A percentile compares a stretch with the other conserved stretches of the same genome.
Conservation (phyloP, 2,329 filamentous ascomycete genomes). For the Colletotrichum sp. region DNA sequence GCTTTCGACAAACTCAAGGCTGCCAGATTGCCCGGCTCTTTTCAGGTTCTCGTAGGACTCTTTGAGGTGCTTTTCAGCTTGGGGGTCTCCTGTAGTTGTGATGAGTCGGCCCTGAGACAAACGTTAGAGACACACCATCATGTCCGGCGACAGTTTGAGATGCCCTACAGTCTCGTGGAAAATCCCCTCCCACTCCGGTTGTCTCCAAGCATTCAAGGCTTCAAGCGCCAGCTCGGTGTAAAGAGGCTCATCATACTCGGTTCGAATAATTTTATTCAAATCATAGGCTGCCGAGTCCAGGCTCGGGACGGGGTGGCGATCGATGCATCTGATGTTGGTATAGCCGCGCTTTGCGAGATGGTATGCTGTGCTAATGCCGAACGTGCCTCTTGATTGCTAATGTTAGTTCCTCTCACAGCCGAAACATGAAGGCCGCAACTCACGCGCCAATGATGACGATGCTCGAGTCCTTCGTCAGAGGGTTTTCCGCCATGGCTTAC, state of each 20-base stretch:
- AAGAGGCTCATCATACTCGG: conserved; percentile 14
- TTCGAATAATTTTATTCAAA: conserved; percentile 18
- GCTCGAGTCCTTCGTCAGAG: not conserved
- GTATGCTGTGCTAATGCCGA: conserved; percentile 15
- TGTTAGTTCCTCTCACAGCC: too few relatives aligned
- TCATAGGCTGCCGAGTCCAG: conserved; percentile 22
- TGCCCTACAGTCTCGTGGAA: conserved; percentile 21
- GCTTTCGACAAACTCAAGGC: not conserved
- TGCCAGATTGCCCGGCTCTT: not conserved
- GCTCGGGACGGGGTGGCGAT: conserved; percentile 14
- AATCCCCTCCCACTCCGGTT: conserved; percentile 9
- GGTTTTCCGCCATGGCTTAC: not conserved
- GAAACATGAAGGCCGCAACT: not conserved
- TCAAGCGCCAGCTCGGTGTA: conserved; percentile 1
- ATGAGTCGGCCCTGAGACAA: conserved; percentile 6
- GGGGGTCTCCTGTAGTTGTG: conserved; percentile 9
- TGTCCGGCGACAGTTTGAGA: not conserved
- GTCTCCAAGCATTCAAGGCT: conserved; percentile 18
- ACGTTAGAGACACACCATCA: not conserved
- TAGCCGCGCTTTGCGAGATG: conserved; percentile 22
- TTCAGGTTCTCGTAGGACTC: conserved; percentile 15
- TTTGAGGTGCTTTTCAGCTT: conserved; percentile 14
- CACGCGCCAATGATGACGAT: conserved; percentile 23
- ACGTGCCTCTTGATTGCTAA: not conserved
- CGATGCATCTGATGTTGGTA: conserved; percentile 18